Conservation (phyloP, 306 rosid species). For the Cucurbita argyrosperma region DNA sequence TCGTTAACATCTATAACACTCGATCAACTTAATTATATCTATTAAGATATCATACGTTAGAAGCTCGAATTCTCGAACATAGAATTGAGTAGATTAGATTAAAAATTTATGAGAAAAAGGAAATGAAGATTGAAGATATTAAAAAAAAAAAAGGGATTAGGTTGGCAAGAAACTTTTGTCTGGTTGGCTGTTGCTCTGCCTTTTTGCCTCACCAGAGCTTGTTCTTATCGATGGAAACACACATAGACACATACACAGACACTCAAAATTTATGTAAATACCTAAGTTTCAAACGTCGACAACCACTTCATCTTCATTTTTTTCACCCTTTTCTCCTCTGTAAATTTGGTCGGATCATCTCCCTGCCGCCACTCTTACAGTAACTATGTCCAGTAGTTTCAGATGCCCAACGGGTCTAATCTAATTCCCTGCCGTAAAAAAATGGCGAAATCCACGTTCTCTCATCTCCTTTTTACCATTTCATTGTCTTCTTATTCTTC, state of each 20-base stretch:
- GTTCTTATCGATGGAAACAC: neutral
- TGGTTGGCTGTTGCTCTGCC: neutral
- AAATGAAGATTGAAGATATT: neutral
- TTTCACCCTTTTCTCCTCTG: neutral
- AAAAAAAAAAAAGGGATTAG: neutral
- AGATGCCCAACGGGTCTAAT: constrained; percentile 25
- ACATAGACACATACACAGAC: neutral
- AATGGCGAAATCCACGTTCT: constrained; percentile 58
- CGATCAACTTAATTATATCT: too few relatives aligned
- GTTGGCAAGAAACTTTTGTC: neutral
- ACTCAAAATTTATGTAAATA: too few relatives aligned
- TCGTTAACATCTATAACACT: too few relatives aligned
- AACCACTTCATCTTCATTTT: neutral
- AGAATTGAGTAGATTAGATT: neutral
- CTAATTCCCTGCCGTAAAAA: constrained; percentile 24
- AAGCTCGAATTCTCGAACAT: too few relatives aligned
- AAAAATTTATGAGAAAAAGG: neutral
- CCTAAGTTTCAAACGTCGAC: constrained; percentile 3
- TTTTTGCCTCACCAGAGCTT: neutral
- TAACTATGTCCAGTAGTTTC: constrained; percentile 15
- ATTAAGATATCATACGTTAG: too few relatives aligned
- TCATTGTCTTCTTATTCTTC: constrained; percentile 12
- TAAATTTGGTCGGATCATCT: neutral
- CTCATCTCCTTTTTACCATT: constrained; percentile 15
- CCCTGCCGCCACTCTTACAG: neutral